Percentiles rank a stretch among this genome's conserved stretches.
Evolutionary conservation across 495 filamentous ascomycete genomes (phyloP).

Genomic region (Staphylotrichum tortipilum): DNA sequence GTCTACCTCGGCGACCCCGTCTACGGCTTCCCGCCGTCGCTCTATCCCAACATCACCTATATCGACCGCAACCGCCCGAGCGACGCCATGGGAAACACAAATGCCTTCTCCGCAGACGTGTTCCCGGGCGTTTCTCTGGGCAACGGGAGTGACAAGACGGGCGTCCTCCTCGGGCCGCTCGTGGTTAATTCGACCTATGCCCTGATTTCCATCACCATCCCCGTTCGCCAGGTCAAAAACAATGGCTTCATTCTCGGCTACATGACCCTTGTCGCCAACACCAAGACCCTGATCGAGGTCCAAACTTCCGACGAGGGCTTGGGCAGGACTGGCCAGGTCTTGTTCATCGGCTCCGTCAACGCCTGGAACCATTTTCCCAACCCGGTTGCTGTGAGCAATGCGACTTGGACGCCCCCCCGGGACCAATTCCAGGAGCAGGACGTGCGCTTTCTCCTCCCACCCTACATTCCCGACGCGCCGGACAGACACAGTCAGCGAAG

Average conservation of each 20-base stretch:
- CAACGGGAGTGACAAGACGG: conserved; percentile 32
- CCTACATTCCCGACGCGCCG: conserved; percentile 24
- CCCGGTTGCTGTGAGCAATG: conserved; percentile 27
- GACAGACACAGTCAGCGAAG: conserved; percentile 43
- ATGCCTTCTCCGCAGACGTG: conserved; percentile 30
- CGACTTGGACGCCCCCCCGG: conserved; percentile 21
- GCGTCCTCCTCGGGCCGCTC: conserved; percentile 61
- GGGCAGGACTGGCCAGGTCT: conserved; percentile 53
- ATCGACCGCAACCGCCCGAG: conserved; percentile 31
- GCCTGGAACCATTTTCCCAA: conserved; percentile 54
- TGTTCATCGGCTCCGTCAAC: conserved; percentile 58
- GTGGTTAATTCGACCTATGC: conserved; percentile 58
- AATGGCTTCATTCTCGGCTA: conserved; percentile 58
- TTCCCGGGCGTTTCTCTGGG: conserved; percentile 48
- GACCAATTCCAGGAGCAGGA: conserved; percentile 30
- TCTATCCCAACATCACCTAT: conserved; percentile 73
- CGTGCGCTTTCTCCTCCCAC: conserved; percentile 41
- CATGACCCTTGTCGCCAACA: conserved; percentile 63
- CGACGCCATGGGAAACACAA: conserved; percentile 28
- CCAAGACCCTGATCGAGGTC: conserved; percentile 48
- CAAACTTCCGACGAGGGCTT: conserved; percentile 57
- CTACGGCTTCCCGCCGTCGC: conserved; percentile 53
- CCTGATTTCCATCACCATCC: conserved; percentile 73
- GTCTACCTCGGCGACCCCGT: conserved; percentile 50
- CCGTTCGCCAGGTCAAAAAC: conserved; percentile 57